A percentile compares a stretch with the other conserved stretches of the same genome.
phyloP scores from a whole-genome alignment of 139 green algal species.

The Haematococcus sp. region DNA sequence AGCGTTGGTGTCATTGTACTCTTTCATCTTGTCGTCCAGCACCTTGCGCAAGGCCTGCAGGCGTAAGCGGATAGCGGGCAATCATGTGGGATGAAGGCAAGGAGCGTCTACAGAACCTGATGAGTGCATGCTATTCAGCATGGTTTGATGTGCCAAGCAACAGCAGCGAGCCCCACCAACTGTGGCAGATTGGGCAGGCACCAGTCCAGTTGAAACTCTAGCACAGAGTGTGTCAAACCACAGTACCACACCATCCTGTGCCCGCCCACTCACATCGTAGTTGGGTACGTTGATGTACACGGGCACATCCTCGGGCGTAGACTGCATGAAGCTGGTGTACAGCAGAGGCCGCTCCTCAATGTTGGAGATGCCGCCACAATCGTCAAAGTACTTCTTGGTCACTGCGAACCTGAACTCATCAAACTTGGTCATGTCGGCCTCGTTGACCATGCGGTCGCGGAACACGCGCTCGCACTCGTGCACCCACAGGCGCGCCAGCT shows the following conservation, averaged over 20 bases:
- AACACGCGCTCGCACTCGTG: conserved; percentile 87
- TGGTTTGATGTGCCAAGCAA: too few relatives aligned
- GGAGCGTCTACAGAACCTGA: not conserved
- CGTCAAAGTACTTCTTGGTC: conserved; percentile 72
- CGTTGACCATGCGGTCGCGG: conserved; percentile 78
- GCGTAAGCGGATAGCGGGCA: conserved; percentile 44
- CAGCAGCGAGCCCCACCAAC: too few relatives aligned
- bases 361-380: conserved; percentile 43
- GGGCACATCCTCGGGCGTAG: conserved; percentile 32
- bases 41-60: conserved; percentile 56
- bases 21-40: conserved; percentile 76
- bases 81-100: conserved; percentile 29
- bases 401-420: conserved; percentile 61
- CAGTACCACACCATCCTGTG: too few relatives aligned
- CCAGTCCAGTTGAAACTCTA: too few relatives aligned
- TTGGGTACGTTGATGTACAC: conserved; percentile 52
- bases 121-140: too few relatives aligned
- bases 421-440: conserved; percentile 76
- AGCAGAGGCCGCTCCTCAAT: conserved; percentile 71
- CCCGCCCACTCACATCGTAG: conserved; percentile 15
- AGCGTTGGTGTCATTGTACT: conserved; percentile 89
- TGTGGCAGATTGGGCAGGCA: too few relatives aligned
- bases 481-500: conserved; percentile 75
- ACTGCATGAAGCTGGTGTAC: conserved; percentile 53
- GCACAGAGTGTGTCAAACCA: too few relatives aligned